phyloP scores from a whole-genome alignment of 352 stramenopile species.

The Phytophthora fragariae region DNA sequence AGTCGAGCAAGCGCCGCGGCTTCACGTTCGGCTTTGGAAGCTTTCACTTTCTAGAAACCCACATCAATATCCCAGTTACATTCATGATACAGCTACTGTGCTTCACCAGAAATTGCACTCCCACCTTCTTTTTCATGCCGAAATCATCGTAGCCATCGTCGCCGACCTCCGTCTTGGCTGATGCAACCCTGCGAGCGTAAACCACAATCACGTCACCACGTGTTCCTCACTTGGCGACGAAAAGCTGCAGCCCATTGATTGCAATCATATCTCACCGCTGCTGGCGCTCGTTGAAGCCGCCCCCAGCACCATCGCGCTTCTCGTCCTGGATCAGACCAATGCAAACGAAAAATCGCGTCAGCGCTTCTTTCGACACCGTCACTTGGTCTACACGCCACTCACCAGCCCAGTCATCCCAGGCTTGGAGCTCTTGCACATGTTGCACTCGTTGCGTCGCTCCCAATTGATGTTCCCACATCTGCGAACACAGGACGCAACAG shows the following conservation, averaged over 20 bases:
- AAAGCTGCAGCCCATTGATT: background rate
- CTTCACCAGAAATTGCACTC: background rate
- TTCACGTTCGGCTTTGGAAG: slow-evolving; percentile 79
- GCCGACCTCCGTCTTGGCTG: slow-evolving; percentile 76
- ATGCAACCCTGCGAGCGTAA: slow-evolving; percentile 54
- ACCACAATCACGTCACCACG: slow-evolving; percentile 12
- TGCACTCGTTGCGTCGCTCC: slow-evolving; percentile 86
- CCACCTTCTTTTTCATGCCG: slow-evolving; percentile 82
- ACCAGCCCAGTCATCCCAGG: slow-evolving; percentile 71
- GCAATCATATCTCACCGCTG: slow-evolving; percentile 55
- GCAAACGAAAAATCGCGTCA: slow-evolving; percentile 6
- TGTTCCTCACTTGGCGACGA: background rate
- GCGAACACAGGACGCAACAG: slow-evolving; percentile 1
- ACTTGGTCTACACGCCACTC: slow-evolving; percentile 8
- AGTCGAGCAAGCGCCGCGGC: slow-evolving; percentile 81
- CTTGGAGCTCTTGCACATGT: slow-evolving; percentile 89
- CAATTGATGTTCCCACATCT: slow-evolving; percentile 91
- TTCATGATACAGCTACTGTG: background rate
- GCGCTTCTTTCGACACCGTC: background rate
- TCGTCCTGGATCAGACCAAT: slow-evolving; percentile 58
- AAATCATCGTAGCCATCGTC: slow-evolving; percentile 92
- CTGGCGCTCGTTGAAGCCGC: slow-evolving; percentile 88
- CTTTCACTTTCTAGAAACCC: slow-evolving; percentile 60
- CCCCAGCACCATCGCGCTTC: slow-evolving; percentile 76
- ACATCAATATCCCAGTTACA: background rate